phyloP scores from a whole-genome alignment of 768 basidiomycete genomes.

The Galerina marginata region DNA sequence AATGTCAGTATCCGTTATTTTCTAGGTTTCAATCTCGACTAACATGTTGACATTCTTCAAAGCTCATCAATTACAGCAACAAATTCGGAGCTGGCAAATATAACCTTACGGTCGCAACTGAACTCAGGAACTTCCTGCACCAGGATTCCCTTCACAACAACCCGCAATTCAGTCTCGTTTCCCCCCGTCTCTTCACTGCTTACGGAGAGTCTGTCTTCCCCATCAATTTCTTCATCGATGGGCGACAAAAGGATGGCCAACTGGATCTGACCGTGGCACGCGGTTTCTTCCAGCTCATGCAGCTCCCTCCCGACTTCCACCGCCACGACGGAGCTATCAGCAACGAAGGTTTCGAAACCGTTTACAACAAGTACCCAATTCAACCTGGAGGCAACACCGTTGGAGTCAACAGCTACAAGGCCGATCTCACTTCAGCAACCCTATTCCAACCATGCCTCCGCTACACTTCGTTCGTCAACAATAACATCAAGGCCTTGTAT shows the following conservation, averaged over 20 bases:
- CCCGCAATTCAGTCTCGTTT: slow-evolving; percentile 25
- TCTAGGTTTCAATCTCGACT: background rate
- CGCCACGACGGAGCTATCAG: slow-evolving; percentile 9
- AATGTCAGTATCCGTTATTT: slow-evolving; percentile 11
- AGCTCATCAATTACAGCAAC: slow-evolving; percentile 26
- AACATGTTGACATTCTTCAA: background rate
- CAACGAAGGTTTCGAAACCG: background rate
- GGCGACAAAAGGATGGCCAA: slow-evolving; percentile 10
- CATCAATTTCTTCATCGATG: no score
- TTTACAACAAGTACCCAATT: slow-evolving; percentile 20
- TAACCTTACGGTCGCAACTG: slow-evolving; percentile 27
- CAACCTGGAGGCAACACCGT: slow-evolving; percentile 23
- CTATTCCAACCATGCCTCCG: slow-evolving; percentile 21
- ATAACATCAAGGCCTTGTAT: slow-evolving; percentile 26
- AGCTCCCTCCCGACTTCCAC: slow-evolving; percentile 13
- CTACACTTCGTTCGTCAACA: slow-evolving; percentile 27
- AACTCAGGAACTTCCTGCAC: slow-evolving; percentile 26
- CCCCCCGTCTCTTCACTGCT: slow-evolving; percentile 27
- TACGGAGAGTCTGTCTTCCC: no score
- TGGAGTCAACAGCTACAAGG: slow-evolving; percentile 25
- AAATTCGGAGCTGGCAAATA: slow-evolving; percentile 29
- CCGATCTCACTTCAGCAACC: slow-evolving; percentile 24
- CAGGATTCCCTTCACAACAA: slow-evolving; percentile 31
- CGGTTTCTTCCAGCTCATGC: slow-evolving; percentile 29
- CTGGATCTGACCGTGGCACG: slow-evolving; percentile 25